Base-by-base conservation (phyloP, 2,329 filamentous ascomycete genomes). In the Penicillium polonicum region DNA sequence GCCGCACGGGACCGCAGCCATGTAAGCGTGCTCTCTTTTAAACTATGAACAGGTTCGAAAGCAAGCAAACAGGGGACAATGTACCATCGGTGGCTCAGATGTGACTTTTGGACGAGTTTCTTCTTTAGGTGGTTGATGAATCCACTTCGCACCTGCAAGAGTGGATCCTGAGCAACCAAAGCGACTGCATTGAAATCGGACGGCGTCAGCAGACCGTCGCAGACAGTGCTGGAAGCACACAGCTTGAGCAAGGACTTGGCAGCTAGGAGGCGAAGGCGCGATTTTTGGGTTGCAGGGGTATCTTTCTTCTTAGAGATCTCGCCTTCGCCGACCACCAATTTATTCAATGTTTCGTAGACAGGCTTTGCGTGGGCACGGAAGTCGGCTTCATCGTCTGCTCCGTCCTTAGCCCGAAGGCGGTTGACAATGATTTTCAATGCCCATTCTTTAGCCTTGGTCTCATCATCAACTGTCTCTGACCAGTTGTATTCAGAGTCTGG, bases 71-170 rank as follows among this genome's bases (percentile, higher is more conserved):
- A 97, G 6, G 96, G 82, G 41, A 96, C 88, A 0, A 91, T 89
- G 73, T 96, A 94, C 81, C 95, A 99, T 10, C 93, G 87, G 52
- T 88, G 85, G 10, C 89, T 89, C 5, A 97, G 84, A 68, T 96
- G 93, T 6, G 74, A 66, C n/a, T 66, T 70, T 59, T 76, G 74
- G n/a, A 73, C 71, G 19, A 78, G 63, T 56, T 73, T 74, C 76
- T 96, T 97, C 76, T 96, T 94, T 41, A 99, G 79, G 66, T 92
- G 92, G 68, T 87, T 86, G 52, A 94, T 82, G 68, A 99, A 97
- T 2, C 84, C 85, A 46, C 83, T 84, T 35, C 94, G 88, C 29
- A 97, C 91, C 62, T 88, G 83, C 2, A 84, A 78, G 49, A 89
- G 82, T 6, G 82, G 81, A 69, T 97, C 92, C 71, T 97, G 93